Evolutionary conservation across 2,329 filamentous ascomycete genomes (phyloP).

Genomic region (Elsinoe perseae): DNA sequence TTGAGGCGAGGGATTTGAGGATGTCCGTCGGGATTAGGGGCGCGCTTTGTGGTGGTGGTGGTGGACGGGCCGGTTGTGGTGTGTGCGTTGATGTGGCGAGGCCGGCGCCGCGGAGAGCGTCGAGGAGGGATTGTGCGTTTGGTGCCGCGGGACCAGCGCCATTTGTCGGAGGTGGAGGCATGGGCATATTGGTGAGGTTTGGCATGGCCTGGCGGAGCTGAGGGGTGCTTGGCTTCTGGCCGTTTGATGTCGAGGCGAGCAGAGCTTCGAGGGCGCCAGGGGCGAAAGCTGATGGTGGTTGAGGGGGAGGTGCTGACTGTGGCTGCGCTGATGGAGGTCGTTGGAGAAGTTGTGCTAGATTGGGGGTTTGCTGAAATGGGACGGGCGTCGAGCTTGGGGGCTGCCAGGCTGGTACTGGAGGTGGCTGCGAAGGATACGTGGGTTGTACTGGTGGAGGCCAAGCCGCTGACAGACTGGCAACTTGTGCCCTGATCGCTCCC

Average conservation of each 20-base stretch:
- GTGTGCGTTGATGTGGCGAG: constrained; percentile 18
- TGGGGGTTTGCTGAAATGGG: constrained; percentile 17
- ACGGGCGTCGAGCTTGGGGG: constrained; percentile 22
- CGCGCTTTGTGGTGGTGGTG: constrained; percentile 7
- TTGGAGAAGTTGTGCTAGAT: constrained; percentile 19
- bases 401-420: constrained; percentile 25
- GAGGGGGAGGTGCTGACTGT: constrained; percentile 21
- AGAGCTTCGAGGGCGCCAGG: constrained; percentile 28
- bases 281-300: constrained; percentile 23
- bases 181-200: constrained; percentile 25
- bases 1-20: constrained; percentile 21
- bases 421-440: constrained; percentile 24
- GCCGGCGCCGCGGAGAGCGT: constrained; percentile 20
- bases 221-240: constrained; percentile 31
- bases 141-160: constrained; percentile 16
- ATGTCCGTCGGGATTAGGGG: constrained; percentile 19
- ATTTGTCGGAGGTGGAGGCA: constrained; percentile 14
- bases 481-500: constrained; percentile 74
- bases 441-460: constrained; percentile 22
- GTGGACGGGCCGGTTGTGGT: background rate
- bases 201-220: constrained; percentile 29
- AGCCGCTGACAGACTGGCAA: constrained; percentile 65
- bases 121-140: constrained; percentile 18
- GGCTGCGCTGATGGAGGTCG: constrained; percentile 19
- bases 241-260: constrained; percentile 29